These are phyloP conservation scores for Castanopsis chinensis DNA, from an alignment of 306 rosid species.

Conservation along the genomic window DNA sequence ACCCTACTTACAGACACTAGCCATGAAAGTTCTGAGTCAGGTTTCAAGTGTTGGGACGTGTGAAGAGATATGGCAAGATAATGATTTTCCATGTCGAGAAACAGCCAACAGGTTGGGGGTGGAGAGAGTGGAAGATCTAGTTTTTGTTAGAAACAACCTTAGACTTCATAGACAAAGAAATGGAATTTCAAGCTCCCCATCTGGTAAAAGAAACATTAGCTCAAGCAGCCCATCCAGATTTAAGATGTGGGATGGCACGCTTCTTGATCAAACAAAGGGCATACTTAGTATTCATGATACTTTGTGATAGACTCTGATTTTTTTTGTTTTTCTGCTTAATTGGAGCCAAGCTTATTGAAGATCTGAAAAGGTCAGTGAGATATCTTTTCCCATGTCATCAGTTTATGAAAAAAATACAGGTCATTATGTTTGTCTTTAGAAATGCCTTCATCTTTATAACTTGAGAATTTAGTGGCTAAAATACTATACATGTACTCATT, in stretches of 20 bases:
- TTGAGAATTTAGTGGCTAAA: not conserved
- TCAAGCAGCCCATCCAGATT: conserved; percentile 7
- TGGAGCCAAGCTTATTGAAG: conserved; percentile 15
- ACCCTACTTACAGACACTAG: conserved; percentile 46
- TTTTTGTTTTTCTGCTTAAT: not conserved
- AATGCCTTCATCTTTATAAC: not conserved
- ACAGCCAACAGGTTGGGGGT: conserved; percentile 25
- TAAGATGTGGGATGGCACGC: conserved; percentile 21
- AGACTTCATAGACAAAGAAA: conserved; percentile 40
- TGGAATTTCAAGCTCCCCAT: conserved; percentile 14
- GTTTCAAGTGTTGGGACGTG: conserved; percentile 51
- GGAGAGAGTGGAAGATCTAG: conserved; percentile 43
- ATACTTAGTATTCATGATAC: conserved; percentile 24
- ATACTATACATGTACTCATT: not conserved
- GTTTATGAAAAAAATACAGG: not conserved
- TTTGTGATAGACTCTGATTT: not conserved
- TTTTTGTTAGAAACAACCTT: conserved; percentile 52
- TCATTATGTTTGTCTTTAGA: not conserved
- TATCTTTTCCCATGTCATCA: not conserved
- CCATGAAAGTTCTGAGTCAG: conserved; percentile 56
- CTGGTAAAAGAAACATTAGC: not conserved
- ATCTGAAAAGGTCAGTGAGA: not conserved
- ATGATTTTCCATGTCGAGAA: conserved; percentile 27
- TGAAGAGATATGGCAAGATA: conserved; percentile 43
- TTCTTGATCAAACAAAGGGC: conserved; percentile 25